Evolutionary conservation across 768 basidiomycete genomes (phyloP).

Genomic region (Boletus huronensis): DNA sequence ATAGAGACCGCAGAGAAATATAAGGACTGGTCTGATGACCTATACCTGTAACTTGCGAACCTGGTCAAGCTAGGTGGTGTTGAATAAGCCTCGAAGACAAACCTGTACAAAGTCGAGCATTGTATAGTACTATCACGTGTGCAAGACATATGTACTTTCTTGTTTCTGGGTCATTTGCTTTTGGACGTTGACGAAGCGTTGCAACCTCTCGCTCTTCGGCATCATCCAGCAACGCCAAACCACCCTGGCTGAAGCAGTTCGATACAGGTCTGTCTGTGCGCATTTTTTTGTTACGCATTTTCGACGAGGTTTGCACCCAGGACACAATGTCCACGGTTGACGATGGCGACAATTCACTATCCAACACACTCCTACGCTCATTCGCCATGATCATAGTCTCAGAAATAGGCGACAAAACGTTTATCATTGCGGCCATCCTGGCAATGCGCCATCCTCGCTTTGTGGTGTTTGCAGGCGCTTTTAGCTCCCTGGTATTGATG

Average conservation of each 20-base stretch:
- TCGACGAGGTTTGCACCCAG: slow-evolving; percentile 6
- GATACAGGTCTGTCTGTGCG: not conserved
- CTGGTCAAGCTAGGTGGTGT: too few relatives aligned
- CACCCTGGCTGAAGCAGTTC: not conserved
- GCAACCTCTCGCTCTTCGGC: not conserved
- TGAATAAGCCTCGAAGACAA: too few relatives aligned
- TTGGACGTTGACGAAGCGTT: not conserved
- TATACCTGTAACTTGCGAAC: slow-evolving; percentile 17
- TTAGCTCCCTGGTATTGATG: slow-evolving; percentile 88
- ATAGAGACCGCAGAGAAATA: too few relatives aligned
- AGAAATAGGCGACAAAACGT: slow-evolving; percentile 96
- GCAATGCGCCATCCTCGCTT: slow-evolving; percentile 90
- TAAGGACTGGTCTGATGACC: too few relatives aligned
- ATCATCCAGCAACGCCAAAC: not conserved
- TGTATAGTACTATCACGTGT: not conserved
- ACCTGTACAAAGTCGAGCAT: too few relatives aligned
- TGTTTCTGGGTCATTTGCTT: not conserved
- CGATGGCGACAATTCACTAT: slow-evolving; percentile 8
- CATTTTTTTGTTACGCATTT: not conserved
- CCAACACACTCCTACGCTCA: slow-evolving; percentile 64
- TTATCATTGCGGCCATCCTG: slow-evolving; percentile 82
- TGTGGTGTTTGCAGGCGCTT: slow-evolving; percentile 85
- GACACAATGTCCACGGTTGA: slow-evolving; percentile 17
- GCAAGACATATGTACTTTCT: too few relatives aligned
- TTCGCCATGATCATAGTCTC: slow-evolving; percentile 91